Evolutionary conservation across 2,329 filamentous ascomycete genomes (phyloP).

Genomic region (Blumeriella jaapii): DNA sequence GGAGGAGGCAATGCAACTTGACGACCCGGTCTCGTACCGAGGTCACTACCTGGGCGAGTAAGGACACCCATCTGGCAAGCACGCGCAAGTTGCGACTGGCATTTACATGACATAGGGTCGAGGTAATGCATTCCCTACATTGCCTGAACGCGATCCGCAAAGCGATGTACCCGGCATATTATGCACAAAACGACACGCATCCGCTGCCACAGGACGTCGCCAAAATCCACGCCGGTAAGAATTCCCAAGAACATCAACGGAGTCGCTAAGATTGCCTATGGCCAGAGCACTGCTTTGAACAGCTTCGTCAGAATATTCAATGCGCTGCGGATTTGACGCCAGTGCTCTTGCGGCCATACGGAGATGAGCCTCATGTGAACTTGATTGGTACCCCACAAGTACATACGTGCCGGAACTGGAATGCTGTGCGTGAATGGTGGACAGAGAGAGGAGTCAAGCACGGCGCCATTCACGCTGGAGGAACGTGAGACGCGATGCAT

Average conservation of each 20-base stretch:
- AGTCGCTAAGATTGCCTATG: neutral
- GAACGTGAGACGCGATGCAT: slow-evolving; percentile 1
- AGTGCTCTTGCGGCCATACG: slow-evolving; percentile 8
- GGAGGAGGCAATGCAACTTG: slow-evolving; percentile 11
- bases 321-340: slow-evolving; percentile 15
- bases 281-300: slow-evolving; percentile 15
- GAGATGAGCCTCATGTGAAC: slow-evolving; percentile 4
- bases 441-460: slow-evolving; percentile 10
- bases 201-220: slow-evolving; percentile 6
- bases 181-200: slow-evolving; percentile 7
- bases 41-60: slow-evolving; percentile 14
- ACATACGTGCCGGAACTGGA: slow-evolving; percentile 15
- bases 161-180: slow-evolving; percentile 12
- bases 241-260: neutral
- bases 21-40: slow-evolving; percentile 5
- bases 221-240: slow-evolving; percentile 9
- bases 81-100: neutral
- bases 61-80: neutral
- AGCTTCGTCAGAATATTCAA: slow-evolving; percentile 14
- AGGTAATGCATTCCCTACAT: slow-evolving; percentile 18
- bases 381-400: slow-evolving; percentile 13
- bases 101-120: slow-evolving; percentile 7
- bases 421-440: slow-evolving; percentile 11
- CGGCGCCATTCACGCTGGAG: slow-evolving; percentile 7
- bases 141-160: slow-evolving; percentile 15